These are phyloP conservation scores for Cubamyces lactineus DNA, from an alignment of 768 basidiomycete species.

Conservation along the genomic window DNA sequence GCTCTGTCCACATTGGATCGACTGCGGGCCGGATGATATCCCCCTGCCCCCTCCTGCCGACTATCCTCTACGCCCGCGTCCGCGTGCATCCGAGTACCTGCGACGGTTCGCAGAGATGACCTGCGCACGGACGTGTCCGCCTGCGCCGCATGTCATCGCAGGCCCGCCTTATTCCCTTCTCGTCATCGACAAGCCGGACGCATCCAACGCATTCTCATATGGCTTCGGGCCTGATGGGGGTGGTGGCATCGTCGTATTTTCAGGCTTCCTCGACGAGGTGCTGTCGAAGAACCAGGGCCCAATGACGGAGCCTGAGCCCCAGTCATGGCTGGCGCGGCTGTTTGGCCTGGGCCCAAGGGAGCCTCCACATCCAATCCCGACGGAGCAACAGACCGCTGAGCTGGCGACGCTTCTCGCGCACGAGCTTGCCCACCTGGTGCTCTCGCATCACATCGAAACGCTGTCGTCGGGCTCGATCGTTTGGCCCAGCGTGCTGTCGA, in stretches of 20 bases:
- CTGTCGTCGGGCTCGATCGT: conserved; percentile 85
- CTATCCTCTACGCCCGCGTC: conserved; percentile 83
- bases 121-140: conserved; percentile 45
- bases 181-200: conserved; percentile 83
- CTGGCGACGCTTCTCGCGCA: conserved; percentile 92
- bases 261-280: conserved; percentile 90
- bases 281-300: conserved; percentile 50
- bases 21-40: conserved; percentile 49
- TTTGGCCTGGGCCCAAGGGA: conserved; percentile 37
- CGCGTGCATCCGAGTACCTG: conserved; percentile 73
- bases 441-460: conserved; percentile 91
- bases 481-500: conserved; percentile 77
- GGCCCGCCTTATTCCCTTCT: conserved; percentile 91
- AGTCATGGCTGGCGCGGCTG: conserved; percentile 49
- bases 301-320: conserved; percentile 23
- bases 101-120: conserved; percentile 57
- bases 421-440: conserved; percentile 88
- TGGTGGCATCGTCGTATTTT: conserved; percentile 93
- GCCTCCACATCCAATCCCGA: conserved; percentile 56
- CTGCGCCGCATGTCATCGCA: conserved; percentile 59
- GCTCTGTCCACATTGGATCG: conserved; percentile 58
- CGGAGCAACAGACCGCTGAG: conserved; percentile 81
- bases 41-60: conserved; percentile 82
- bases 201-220: conserved; percentile 92
- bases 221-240: conserved; percentile 92